These are phyloP conservation scores for Beauveria scarabaeidicola DNA, from an alignment of 2,329 filamentous ascomycete genomes.

Conservation along the genomic window DNA sequence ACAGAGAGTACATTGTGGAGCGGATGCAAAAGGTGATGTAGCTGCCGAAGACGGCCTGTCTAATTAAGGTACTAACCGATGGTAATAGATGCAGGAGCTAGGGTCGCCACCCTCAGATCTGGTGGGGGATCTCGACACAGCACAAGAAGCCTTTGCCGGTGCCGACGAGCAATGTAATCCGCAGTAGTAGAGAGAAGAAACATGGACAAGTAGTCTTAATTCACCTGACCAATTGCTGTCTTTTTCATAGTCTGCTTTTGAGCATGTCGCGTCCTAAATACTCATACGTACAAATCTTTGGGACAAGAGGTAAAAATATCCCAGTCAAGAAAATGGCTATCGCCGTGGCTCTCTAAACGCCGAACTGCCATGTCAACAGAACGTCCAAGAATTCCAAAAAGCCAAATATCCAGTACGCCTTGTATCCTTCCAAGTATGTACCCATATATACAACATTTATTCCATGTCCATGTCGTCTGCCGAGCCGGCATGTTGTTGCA, in stretches of 20 bases:
- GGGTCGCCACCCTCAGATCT: constrained; percentile 86
- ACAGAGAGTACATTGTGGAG: constrained; percentile 90
- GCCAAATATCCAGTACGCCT: neutral
- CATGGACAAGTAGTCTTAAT: neutral
- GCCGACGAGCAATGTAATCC: constrained; percentile 55
- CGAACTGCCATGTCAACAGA: neutral
- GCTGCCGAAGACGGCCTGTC: neutral
- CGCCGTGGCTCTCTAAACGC: neutral
- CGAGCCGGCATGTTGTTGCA: constrained; percentile 15
- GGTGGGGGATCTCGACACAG: constrained; percentile 79
- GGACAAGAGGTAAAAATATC: neutral
- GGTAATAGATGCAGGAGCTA: constrained; percentile 84
- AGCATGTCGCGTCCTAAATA: constrained; percentile 19
- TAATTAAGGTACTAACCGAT: neutral
- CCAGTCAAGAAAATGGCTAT: neutral
- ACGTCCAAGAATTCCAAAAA: neutral
- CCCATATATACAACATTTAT: neutral
- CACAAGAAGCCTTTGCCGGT: constrained; percentile 59
- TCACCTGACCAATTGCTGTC: neutral
- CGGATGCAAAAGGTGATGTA: constrained; percentile 85
- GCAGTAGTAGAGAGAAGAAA: constrained; percentile 35
- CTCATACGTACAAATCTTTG: constrained; percentile 15
- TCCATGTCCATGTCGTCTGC: constrained; percentile 6
- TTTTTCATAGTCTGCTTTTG: neutral
- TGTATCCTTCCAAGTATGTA: neutral